Evolutionary conservation across 1,284 basidiomycete genomes (phyloP).

Genomic region (Ustilago sp.): DNA sequence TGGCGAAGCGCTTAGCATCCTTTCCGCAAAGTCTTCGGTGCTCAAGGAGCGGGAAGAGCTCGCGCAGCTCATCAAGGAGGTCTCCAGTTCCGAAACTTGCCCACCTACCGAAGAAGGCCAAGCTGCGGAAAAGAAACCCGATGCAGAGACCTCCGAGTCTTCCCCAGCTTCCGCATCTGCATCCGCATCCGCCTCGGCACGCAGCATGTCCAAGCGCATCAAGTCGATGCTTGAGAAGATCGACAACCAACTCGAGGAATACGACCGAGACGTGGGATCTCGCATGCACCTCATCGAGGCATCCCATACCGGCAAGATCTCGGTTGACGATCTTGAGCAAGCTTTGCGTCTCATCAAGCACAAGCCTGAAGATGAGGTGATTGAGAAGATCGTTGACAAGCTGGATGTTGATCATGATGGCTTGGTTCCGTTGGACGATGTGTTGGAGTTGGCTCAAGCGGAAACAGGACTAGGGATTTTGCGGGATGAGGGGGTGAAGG

Average conservation of each 20-base stretch:
- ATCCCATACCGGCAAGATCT: constrained; percentile 90
- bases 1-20: constrained; percentile 87
- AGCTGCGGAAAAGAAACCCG: constrained; percentile 6
- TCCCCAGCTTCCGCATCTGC: constrained; percentile 22
- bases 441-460: constrained; percentile 69
- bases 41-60: constrained; percentile 95
- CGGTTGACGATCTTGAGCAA: constrained; percentile 87
- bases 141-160: constrained; percentile 13
- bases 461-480: constrained; percentile 69
- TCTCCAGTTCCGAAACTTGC: constrained; percentile 28
- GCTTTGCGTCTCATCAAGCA: constrained; percentile 95
- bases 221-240: constrained; percentile 95
- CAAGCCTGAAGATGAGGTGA: constrained; percentile 86
- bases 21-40: constrained; percentile 95
- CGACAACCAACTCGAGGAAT: constrained; percentile 90
- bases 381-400: constrained; percentile 88
- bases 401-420: constrained; percentile 96
- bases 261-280: constrained; percentile 82
- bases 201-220: constrained; percentile 90
- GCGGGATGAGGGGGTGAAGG: constrained; percentile 59
- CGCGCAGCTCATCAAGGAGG: constrained; percentile 86
- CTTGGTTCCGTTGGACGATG: constrained; percentile 75
- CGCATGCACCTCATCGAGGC: constrained; percentile 94
- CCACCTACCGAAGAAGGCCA: constrained; percentile 7
- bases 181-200: constrained; percentile 69